A percentile compares a stretch with the other conserved stretches of the same genome.
These are phyloP conservation scores for Cryptosporidium viatorum DNA, from an alignment of 169 alveolate genomes.

Conservation along the genomic window DNA sequence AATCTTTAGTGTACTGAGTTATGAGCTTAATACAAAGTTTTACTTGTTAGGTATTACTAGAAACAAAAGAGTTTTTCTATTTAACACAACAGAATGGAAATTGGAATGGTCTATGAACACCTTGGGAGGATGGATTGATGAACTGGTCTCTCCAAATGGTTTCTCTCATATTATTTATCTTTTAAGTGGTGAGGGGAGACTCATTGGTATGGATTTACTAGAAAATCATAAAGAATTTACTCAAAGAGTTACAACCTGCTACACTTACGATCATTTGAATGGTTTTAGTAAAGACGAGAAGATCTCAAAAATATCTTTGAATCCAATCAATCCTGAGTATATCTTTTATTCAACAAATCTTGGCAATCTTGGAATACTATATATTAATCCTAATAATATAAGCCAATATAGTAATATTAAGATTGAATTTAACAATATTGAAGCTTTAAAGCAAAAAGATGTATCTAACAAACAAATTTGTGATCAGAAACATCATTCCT, in stretches of 20 bases:
- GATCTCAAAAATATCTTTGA: slow-evolving; percentile 18
- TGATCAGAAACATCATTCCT: neutral
- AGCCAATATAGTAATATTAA: neutral
- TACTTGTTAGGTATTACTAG: slow-evolving; percentile 41
- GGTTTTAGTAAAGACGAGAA: slow-evolving; percentile 7
- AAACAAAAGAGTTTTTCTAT: slow-evolving; percentile 10
- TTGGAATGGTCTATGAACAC: slow-evolving; percentile 31
- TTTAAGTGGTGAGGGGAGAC: slow-evolving; percentile 41
- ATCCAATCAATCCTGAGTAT: slow-evolving; percentile 28
- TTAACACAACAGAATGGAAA: neutral
- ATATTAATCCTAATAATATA: slow-evolving; percentile 50
- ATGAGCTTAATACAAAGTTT: neutral
- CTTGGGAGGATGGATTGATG: slow-evolving; percentile 59
- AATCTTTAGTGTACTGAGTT: neutral
- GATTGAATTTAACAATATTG: neutral
- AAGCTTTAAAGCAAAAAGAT: neutral
- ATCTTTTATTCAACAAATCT: slow-evolving; percentile 1
- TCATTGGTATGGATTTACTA: slow-evolving; percentile 30
- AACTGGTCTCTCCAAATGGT: slow-evolving; percentile 41
- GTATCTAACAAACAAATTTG: neutral
- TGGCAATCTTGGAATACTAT: slow-evolving; percentile 31
- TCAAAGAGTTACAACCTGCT: neutral
- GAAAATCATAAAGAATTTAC: neutral
- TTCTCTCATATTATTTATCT: slow-evolving; percentile 56
- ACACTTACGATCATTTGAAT: neutral